Evolutionary conservation across 116 monocot genomes (phyloP).

Genomic region (Iris pallida): DNA sequence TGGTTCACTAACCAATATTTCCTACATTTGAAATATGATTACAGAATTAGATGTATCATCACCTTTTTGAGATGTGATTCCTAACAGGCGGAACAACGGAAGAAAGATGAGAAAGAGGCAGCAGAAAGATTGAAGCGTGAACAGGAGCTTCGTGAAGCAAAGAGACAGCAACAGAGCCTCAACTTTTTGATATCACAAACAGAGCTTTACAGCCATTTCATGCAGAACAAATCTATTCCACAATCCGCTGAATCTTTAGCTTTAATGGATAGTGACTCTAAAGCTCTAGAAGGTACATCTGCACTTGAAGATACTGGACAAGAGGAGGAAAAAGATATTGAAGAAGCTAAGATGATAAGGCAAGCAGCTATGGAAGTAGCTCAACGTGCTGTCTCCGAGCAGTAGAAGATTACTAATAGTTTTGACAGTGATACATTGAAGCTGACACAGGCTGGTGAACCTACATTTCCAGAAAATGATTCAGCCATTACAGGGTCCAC

Average conservation of each 20-base stretch:
- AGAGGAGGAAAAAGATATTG: conserved; percentile 49
- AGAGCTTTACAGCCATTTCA: conserved; percentile 93
- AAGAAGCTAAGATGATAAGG: conserved; percentile 55
- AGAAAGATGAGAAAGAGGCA: conserved; percentile 87
- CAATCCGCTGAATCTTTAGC: conserved; percentile 32
- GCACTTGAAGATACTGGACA: conserved; percentile 17
- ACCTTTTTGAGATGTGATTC: neutral
- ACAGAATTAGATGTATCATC: neutral
- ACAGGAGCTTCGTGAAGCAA: conserved; percentile 87
- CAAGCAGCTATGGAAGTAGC: conserved; percentile 66
- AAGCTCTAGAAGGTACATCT: conserved; percentile 22
- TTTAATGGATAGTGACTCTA: conserved; percentile 29
- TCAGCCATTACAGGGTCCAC: conserved; percentile 45
- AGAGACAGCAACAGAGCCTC: conserved; percentile 84
- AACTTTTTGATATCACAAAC: conserved; percentile 92
- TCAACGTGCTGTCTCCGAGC: conserved; percentile 65
- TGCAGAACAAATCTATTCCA: conserved; percentile 71
- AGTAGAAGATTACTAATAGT: conserved; percentile 6
- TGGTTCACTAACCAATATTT: neutral
- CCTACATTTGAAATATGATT: neutral
- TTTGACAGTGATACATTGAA: neutral
- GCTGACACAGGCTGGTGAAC: conserved; percentile 59
- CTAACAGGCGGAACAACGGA: conserved; percentile 73
- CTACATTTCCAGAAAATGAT: conserved; percentile 41
- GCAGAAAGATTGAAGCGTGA: conserved; percentile 89